Evolutionary conservation across 495 filamentous ascomycete species (phyloP).

Genomic region (Penicillium antarcticum): DNA sequence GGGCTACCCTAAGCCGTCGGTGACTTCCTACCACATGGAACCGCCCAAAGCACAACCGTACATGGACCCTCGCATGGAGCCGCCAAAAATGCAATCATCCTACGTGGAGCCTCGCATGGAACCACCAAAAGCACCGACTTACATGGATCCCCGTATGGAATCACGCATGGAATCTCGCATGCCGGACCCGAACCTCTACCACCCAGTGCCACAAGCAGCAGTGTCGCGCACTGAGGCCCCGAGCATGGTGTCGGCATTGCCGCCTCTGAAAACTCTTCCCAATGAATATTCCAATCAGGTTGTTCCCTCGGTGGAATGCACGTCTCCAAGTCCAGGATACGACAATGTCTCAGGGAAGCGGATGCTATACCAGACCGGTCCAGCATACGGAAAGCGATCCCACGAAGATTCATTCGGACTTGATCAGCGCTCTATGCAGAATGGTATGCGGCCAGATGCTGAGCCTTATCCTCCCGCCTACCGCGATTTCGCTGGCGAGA

Average conservation of each 20-base stretch:
- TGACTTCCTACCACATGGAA: conserved; percentile 33
- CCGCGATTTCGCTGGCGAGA: conserved; percentile 29
- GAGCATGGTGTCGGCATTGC: conserved; percentile 18
- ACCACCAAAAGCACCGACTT: conserved; percentile 16
- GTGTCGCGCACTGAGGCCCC: conserved; percentile 27
- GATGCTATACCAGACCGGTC: conserved; percentile 33
- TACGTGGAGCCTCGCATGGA: conserved; percentile 21
- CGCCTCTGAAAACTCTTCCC: conserved; percentile 21
- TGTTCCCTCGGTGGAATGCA: conserved; percentile 22
- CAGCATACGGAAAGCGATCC: conserved; percentile 30
- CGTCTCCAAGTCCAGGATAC: conserved; percentile 21
- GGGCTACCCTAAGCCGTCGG: conserved; percentile 24
- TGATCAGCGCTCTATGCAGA: conserved; percentile 42
- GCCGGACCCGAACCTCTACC: conserved; percentile 21
- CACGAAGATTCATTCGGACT: conserved; percentile 43
- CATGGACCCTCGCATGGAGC: conserved; percentile 17
- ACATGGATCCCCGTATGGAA: conserved; percentile 20
- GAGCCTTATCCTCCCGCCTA: conserved; percentile 24
- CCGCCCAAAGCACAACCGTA: conserved; percentile 27
- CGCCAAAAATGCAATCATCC: conserved; percentile 18
- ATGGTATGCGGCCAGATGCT: conserved; percentile 50
- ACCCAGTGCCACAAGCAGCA: conserved; percentile 18
- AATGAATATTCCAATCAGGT: conserved; percentile 21
- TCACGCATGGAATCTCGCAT: not conserved
- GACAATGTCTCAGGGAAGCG: conserved; percentile 27